Percentiles rank a stretch among this genome's conserved stretches.
Conservation (phyloP, 345 rosid species). For the Eucalyptus leucophloia region DNA sequence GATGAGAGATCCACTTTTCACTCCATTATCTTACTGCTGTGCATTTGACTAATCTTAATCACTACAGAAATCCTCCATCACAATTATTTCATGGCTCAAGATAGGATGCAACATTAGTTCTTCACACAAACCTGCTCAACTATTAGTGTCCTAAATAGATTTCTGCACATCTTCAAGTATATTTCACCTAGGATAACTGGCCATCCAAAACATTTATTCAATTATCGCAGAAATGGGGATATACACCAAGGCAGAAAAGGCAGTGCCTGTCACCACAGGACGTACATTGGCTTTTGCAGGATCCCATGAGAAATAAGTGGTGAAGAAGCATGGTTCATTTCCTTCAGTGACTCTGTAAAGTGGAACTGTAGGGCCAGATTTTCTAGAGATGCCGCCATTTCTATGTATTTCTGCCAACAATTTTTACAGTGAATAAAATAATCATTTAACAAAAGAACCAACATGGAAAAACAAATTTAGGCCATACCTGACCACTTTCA, state of each 20-base stretch:
- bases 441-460: background rate
- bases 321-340: slow-evolving; percentile 92
- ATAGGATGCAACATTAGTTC: background rate
- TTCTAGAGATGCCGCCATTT: slow-evolving; percentile 65
- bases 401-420: slow-evolving; percentile 65
- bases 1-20: background rate
- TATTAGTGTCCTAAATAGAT: background rate
- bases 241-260: background rate
- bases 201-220: background rate
- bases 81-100: background rate
- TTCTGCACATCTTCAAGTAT: background rate
- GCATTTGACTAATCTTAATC: background rate
- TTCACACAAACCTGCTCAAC: background rate
- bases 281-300: slow-evolving; percentile 72
- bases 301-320: slow-evolving; percentile 87
- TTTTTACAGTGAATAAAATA: background rate
- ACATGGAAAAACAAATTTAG: background rate
- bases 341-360: slow-evolving; percentile 90
- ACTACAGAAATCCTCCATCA: background rate
- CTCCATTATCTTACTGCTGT: background rate
- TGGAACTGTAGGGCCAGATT: slow-evolving; percentile 76
- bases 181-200: background rate
- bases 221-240: background rate
- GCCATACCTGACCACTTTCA: slow-evolving; percentile 80
- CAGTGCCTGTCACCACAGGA: background rate